Conservation (phyloP, 2,329 filamentous ascomycete genomes). For the Aspergillus sp. region DNA sequence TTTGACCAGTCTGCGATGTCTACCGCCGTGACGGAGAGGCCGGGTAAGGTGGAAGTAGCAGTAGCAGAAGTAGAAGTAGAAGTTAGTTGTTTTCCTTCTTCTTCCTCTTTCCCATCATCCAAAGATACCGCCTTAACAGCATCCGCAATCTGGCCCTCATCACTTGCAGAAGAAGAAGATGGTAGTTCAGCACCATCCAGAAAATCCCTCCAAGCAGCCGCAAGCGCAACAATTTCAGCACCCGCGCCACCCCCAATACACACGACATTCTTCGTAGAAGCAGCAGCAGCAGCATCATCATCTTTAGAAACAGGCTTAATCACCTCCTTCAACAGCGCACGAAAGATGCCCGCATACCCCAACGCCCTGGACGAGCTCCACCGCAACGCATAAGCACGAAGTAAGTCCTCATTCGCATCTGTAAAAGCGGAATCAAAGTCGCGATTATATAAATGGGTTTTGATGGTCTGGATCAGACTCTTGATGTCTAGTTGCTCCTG, state of each 20-base stretch:
- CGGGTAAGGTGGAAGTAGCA: not conserved
- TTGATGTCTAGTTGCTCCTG: slow-evolving; percentile 39
- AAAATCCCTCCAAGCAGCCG: slow-evolving; percentile 52
- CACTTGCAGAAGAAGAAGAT: not conserved
- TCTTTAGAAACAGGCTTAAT: not conserved
- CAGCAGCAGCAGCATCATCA: not conserved
- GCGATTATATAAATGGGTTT: slow-evolving; percentile 79
- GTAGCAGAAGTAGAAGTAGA: not conserved
- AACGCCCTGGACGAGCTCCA: slow-evolving; percentile 89
- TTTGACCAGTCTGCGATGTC: slow-evolving; percentile 78
- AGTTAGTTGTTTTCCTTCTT: not conserved
- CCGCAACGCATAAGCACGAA: slow-evolving; percentile 81
- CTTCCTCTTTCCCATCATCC: not conserved
- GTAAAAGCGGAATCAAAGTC: slow-evolving; percentile 80
- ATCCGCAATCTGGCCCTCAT: slow-evolving; percentile 11
- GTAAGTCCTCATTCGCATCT: slow-evolving; percentile 62
- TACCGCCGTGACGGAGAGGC: slow-evolving; percentile 62
- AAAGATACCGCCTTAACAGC: slow-evolving; percentile 14
- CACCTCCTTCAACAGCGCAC: slow-evolving; percentile 34
- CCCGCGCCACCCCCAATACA: slow-evolving; percentile 68
- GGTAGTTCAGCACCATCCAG: slow-evolving; percentile 12
- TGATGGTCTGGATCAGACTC: slow-evolving; percentile 73
- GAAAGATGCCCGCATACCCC: slow-evolving; percentile 70
- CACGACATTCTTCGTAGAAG: slow-evolving; percentile 41
- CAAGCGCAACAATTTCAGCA: slow-evolving; percentile 67